Conservation (phyloP, 2,329 filamentous ascomycete genomes). For the Bertia moriformis region DNA sequence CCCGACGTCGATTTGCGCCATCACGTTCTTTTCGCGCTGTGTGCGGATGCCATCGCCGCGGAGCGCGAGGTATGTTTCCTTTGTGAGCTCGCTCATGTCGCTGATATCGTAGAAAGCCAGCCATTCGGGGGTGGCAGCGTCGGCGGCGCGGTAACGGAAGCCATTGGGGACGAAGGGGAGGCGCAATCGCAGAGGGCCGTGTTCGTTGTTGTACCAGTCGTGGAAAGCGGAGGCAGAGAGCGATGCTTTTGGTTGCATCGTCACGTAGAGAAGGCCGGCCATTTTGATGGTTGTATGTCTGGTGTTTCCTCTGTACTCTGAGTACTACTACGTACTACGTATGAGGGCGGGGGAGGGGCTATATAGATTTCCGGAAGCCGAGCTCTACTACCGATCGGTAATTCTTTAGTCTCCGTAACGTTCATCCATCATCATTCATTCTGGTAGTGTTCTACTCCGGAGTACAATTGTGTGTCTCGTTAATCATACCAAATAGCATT, state of each 20-base stretch:
- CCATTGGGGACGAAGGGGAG: slow-evolving; percentile 64
- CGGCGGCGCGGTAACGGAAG: slow-evolving; percentile 61
- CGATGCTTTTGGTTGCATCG: slow-evolving; percentile 63
- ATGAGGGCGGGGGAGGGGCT: no score
- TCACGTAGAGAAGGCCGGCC: slow-evolving; percentile 67
- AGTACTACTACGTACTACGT: no score
- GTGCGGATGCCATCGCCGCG: slow-evolving; percentile 34
- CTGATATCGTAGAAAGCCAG: slow-evolving; percentile 72
- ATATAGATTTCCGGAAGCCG: no score
- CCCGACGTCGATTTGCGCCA: slow-evolving; percentile 46
- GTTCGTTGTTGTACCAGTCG: slow-evolving; percentile 90
- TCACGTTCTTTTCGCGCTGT: slow-evolving; percentile 34
- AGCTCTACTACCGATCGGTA: no score
- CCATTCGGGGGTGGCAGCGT: slow-evolving; percentile 50
- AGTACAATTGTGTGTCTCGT: no score
- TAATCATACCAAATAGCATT: slow-evolving; percentile 91
- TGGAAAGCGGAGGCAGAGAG: slow-evolving; percentile 61
- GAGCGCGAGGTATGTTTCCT: slow-evolving; percentile 54
- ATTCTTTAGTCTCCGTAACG: no score
- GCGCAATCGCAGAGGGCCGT: slow-evolving; percentile 67
- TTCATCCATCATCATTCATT: no score
- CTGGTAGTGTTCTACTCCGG: no score
- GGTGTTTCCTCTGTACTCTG: neutral
- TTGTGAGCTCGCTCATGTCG: slow-evolving; percentile 56
- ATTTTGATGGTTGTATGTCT: slow-evolving; percentile 16